phyloP scores from a whole-genome alignment of 495 filamentous ascomycete species.

The Neurospora sp. region DNA sequence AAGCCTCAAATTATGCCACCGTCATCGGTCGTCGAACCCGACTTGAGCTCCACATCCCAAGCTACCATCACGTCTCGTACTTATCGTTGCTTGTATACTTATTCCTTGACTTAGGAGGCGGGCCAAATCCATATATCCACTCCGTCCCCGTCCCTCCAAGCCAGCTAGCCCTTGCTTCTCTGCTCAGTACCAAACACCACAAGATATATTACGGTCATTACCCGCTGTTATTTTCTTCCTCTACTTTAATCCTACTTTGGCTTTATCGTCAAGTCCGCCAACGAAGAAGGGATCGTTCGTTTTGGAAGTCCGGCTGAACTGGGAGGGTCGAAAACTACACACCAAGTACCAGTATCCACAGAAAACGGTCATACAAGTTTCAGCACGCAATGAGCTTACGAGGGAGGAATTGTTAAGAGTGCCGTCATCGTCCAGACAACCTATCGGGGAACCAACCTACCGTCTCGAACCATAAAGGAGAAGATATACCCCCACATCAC shows the following conservation, averaged over 20 bases:
- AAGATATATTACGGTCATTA: slow-evolving; percentile 39
- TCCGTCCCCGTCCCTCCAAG: slow-evolving; percentile 16
- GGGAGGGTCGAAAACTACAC: not conserved
- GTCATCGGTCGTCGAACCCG: slow-evolving; percentile 37
- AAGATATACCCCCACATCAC: slow-evolving; percentile 3
- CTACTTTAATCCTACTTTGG: not conserved
- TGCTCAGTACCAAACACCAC: slow-evolving; percentile 36
- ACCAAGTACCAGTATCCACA: not conserved
- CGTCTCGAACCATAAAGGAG: slow-evolving; percentile 1
- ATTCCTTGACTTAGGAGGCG: slow-evolving; percentile 32
- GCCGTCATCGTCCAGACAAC: slow-evolving; percentile 19
- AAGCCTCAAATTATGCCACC: slow-evolving; percentile 48
- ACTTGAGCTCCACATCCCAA: slow-evolving; percentile 34
- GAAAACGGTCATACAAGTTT: slow-evolving; percentile 4
- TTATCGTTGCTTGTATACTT: slow-evolving; percentile 37
- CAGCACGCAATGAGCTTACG: slow-evolving; percentile 30
- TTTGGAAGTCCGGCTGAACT: not conserved
- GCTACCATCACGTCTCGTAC: slow-evolving; percentile 41
- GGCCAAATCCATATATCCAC: slow-evolving; percentile 29
- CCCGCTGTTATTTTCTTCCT: slow-evolving; percentile 15
- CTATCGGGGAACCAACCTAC: slow-evolving; percentile 18
- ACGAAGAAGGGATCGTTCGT: not conserved
- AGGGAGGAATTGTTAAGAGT: slow-evolving; percentile 15
- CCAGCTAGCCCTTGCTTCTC: slow-evolving; percentile 9
- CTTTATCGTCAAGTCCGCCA: not conserved